Evolutionary conservation across 164 flowering plant genomes (phyloP), one percentile per base, ranked within the genome.

Genomic region (Umbellularia californica): DNA sequence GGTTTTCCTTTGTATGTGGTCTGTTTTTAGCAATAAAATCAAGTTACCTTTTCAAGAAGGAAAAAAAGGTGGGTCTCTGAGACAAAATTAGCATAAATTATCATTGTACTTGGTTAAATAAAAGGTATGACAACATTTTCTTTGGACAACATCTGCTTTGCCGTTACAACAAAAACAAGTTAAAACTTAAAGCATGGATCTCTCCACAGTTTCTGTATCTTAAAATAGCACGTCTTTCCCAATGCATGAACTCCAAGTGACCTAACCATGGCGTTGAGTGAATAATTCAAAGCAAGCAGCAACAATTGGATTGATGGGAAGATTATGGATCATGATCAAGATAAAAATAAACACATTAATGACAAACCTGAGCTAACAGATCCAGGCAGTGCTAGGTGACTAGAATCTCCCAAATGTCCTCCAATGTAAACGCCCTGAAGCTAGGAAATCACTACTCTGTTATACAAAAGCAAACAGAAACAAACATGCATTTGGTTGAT

Each of bases 341-440:
- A 67, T 19, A 7, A 67, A 67, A 28, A 13, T 27, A 67, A 33
- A 22, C 24, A 33, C 55, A 20, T 60, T 19, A 24, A 58, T 33
- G 65, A 79, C 82, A 78, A 77, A 95, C 99, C 99, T 87, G 97
- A 75, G 78, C 88, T 89, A 71, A 77, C 76, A 75, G 82, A 47
- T 78, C 86, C 89, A 50, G 90, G 77, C 70, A 81, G 84, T 9
- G 88, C 89, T 20, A 87, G 79, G 58, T 73, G 86, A 77, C 79
- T 75, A 75, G 86, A 76, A 78, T 93, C 93, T 50, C 85, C 69
- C 25, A 86, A 86, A 76, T 67, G 68, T 74, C 84, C 88, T 74
- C 92, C 86, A 5, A 81, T 19, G 76, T 84, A 86, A 19, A 83
- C 50, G 50, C 95, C 93, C 97, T 95, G 93, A 75, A 81, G 77